Percentiles rank a stretch among this genome's conserved stretches.
Evolutionary conservation across 2,329 filamentous ascomycete species (phyloP).

Genomic region (Aspergillus luchuensis): DNA sequence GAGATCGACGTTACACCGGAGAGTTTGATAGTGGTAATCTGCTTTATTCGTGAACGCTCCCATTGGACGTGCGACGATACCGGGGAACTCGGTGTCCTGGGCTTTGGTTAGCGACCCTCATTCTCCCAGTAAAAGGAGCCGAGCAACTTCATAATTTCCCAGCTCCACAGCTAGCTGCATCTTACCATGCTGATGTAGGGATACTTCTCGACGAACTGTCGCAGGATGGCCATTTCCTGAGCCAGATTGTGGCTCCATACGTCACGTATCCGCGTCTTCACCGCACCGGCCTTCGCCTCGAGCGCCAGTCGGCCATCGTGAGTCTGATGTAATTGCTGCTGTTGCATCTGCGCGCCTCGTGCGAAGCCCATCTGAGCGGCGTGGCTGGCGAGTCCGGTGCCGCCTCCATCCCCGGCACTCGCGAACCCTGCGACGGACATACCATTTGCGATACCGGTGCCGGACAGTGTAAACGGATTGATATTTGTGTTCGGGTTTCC

Average conservation of each 20-base stretch:
- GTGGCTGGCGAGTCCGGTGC: slow-evolving; percentile 78
- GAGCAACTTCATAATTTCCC: neutral
- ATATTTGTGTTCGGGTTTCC: slow-evolving; percentile 66
- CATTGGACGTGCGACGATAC: slow-evolving; percentile 92
- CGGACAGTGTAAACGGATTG: slow-evolving; percentile 63
- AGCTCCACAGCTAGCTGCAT: neutral
- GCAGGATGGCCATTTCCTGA: slow-evolving; percentile 83
- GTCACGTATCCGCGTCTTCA: slow-evolving; percentile 83
- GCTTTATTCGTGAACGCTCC: slow-evolving; percentile 92
- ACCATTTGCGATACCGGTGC: slow-evolving; percentile 55
- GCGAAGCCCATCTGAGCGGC: slow-evolving; percentile 86
- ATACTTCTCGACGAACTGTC: slow-evolving; percentile 84
- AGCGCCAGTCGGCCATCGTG: slow-evolving; percentile 58
- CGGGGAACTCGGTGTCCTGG: slow-evolving; percentile 97
- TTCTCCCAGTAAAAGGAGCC: neutral
- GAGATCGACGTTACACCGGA: slow-evolving; percentile 95
- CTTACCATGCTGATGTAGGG: slow-evolving; percentile 97
- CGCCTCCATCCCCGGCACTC: slow-evolving; percentile 59
- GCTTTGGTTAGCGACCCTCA: neutral
- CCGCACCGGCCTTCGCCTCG: slow-evolving; percentile 58
- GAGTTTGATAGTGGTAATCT: slow-evolving; percentile 97
- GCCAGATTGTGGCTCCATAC: slow-evolving; percentile 93
- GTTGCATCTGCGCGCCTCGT: slow-evolving; percentile 68
- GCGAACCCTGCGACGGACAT: slow-evolving; percentile 60
- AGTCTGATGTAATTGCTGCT: slow-evolving; percentile 53